Evolutionary conservation across 202 grass and related monocot genomes (phyloP).

Genomic region (Bolboschoenoplectus hybrid): DNA sequence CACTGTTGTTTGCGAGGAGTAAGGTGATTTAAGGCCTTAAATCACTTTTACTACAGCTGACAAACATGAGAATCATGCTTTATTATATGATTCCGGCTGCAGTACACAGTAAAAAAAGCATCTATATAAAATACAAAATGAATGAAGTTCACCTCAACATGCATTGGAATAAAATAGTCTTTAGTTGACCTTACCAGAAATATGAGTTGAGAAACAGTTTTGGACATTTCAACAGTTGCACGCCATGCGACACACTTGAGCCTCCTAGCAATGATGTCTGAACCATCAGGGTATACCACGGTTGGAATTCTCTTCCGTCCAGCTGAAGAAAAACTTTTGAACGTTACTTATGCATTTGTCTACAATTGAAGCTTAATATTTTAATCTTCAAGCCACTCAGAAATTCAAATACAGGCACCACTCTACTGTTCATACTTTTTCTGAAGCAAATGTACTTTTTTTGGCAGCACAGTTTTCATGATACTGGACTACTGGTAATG

Average conservation of each 20-base stretch:
- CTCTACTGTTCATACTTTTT: background rate
- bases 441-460: background rate
- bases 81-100: constrained; percentile 2
- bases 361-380: background rate
- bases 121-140: background rate
- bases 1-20: background rate
- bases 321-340: constrained; percentile 52
- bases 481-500: background rate
- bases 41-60: background rate
- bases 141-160: background rate
- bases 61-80: background rate
- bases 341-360: background rate
- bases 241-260: constrained; percentile 84
- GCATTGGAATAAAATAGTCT: constrained; percentile 32
- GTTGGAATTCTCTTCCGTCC: constrained; percentile 84
- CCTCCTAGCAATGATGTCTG: constrained; percentile 68
- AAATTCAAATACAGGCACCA: constrained; percentile 26
- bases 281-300: constrained; percentile 80
- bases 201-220: constrained; percentile 67
- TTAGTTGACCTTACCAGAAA: constrained; percentile 63
- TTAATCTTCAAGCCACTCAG: background rate
- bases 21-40: background rate
- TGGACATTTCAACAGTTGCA: constrained; percentile 86
- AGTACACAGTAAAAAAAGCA: background rate
- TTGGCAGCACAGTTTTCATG: background rate